A percentile compares a stretch with the other conserved stretches of the same genome.
phyloP scores from a whole-genome alignment of 2,329 filamentous ascomycete species.

The Coleophoma crateriformis region DNA sequence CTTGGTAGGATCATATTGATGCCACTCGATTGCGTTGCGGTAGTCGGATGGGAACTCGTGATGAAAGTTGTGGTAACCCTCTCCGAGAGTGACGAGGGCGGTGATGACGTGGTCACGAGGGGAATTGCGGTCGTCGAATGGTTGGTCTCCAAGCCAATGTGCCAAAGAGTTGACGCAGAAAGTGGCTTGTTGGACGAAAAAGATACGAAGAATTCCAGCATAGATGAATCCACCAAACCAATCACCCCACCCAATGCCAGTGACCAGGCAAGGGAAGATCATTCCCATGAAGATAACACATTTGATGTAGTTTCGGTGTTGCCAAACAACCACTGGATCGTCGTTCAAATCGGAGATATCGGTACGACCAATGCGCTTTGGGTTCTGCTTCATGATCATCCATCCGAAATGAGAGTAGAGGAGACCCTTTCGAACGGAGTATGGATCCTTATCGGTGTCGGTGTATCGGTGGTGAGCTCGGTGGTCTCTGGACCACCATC shows the following conservation, averaged over 20 bases:
- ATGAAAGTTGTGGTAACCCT: conserved; percentile 94
- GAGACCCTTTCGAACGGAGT: conserved; percentile 84
- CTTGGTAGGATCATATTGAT: conserved; percentile 89
- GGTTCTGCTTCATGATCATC: conserved; percentile 94
- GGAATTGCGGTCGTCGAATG: conserved; percentile 88
- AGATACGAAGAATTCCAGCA: conserved; percentile 78
- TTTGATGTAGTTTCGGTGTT: conserved; percentile 83
- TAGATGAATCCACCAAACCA: conserved; percentile 81
- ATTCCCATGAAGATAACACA: conserved; percentile 73
- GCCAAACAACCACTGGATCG: conserved; percentile 79
- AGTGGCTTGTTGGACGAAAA: conserved; percentile 86
- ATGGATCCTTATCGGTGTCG: conserved; percentile 88
- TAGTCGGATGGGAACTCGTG: conserved; percentile 93
- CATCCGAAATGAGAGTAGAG: conserved; percentile 81
- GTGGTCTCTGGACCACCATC: conserved; percentile 87
- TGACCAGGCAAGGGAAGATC: conserved; percentile 67
- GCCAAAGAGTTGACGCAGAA: conserved; percentile 91
- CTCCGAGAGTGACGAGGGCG: conserved; percentile 76
- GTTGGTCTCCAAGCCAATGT: conserved; percentile 88
- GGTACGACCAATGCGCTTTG: conserved; percentile 80
- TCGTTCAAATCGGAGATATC: conserved; percentile 87
- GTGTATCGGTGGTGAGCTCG: conserved; percentile 87
- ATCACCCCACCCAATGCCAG: conserved; percentile 76
- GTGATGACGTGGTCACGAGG: conserved; percentile 85
- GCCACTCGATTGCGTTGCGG: conserved; percentile 87